Percentiles rank a stretch among this genome's conserved stretches.
Conservation (phyloP, 2,329 filamentous ascomycete genomes). For the Talaromyces sp. region DNA sequence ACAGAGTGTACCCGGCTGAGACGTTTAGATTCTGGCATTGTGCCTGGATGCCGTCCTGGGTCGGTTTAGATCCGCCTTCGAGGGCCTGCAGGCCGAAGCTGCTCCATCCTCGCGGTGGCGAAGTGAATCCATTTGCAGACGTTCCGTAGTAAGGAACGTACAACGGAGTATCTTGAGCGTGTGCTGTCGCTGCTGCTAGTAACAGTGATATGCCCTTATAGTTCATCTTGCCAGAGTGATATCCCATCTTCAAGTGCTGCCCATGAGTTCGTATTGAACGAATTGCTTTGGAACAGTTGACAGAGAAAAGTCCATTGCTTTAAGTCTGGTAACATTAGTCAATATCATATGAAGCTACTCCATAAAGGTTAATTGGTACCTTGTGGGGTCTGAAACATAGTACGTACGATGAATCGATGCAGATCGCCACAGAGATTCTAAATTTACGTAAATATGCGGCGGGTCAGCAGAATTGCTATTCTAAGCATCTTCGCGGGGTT, state of each 20-base stretch:
- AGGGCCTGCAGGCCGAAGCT: not conserved
- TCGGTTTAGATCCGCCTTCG: not conserved
- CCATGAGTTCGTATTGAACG: not conserved
- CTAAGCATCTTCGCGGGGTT: not conserved
- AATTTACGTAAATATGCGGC: not conserved
- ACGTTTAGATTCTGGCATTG: slow-evolving; percentile 1
- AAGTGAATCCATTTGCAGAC: slow-evolving; percentile 1
- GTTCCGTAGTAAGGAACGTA: not conserved
- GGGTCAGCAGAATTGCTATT: not conserved
- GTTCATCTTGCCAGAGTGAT: not conserved
- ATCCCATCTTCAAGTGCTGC: not conserved
- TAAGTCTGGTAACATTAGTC: not conserved
- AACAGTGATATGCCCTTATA: not conserved
- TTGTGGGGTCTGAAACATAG: not conserved
- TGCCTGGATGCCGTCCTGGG: not conserved
- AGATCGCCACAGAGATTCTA: not conserved
- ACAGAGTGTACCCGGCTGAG: slow-evolving; percentile 17
- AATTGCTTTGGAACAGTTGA: not conserved
- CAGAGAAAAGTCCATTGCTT: not conserved
- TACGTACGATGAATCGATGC: not conserved
- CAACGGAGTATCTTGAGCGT: not conserved
- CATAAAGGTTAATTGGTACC: not conserved
- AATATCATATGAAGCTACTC: not conserved
- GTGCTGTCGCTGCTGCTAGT: not conserved
- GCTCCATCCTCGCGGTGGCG: slow-evolving; percentile 2